phyloP scores from a whole-genome alignment of 805 yeast genomes.

The Kuraishia floccosa region DNA sequence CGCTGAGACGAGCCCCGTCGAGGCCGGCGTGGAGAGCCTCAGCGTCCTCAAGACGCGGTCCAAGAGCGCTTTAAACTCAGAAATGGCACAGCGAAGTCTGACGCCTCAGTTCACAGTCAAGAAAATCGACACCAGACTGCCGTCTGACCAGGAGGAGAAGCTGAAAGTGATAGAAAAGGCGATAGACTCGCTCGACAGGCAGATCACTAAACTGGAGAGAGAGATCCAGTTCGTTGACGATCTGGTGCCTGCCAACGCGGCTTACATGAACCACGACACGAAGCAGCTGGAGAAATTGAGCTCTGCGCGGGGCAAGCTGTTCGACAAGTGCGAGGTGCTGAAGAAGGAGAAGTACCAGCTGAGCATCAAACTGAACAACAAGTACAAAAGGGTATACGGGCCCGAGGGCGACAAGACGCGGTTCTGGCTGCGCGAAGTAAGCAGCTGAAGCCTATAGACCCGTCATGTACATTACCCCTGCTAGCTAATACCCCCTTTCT shows the following conservation, averaged over 20 bases:
- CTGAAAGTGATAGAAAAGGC: slow-evolving; percentile 8
- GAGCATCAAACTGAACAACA: slow-evolving; percentile 15
- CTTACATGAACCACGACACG: slow-evolving; percentile 7
- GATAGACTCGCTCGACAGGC: slow-evolving; percentile 9
- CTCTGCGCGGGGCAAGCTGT: slow-evolving; percentile 15
- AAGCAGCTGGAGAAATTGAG: slow-evolving; percentile 14
- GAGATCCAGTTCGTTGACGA: slow-evolving; percentile 18
- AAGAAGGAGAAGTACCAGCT: slow-evolving; percentile 18
- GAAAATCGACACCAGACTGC: slow-evolving; percentile 6
- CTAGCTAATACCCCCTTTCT: too few relatives aligned
- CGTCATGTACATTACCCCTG: too few relatives aligned
- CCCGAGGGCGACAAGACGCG: slow-evolving; percentile 29
- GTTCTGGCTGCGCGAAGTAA: slow-evolving; percentile 46
- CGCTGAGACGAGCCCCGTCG: slow-evolving; percentile 1
- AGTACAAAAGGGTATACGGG: slow-evolving; percentile 16
- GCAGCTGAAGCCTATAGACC: slow-evolving; percentile 17
- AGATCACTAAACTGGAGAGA: slow-evolving; percentile 15
- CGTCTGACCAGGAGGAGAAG: slow-evolving; percentile 6
- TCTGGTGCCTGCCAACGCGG: slow-evolving; percentile 10
- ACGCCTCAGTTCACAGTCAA: slow-evolving; percentile 15
- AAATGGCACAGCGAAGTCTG: slow-evolving; percentile 6
- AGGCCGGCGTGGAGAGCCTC: slow-evolving; percentile 1
- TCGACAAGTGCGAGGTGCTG: slow-evolving; percentile 13
- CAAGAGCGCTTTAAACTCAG: slow-evolving; percentile 1
- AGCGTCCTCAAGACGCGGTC: slow-evolving; percentile 3